Evolutionary conservation across 768 basidiomycete genomes (phyloP).

Genomic region (Tulasnella sp.): DNA sequence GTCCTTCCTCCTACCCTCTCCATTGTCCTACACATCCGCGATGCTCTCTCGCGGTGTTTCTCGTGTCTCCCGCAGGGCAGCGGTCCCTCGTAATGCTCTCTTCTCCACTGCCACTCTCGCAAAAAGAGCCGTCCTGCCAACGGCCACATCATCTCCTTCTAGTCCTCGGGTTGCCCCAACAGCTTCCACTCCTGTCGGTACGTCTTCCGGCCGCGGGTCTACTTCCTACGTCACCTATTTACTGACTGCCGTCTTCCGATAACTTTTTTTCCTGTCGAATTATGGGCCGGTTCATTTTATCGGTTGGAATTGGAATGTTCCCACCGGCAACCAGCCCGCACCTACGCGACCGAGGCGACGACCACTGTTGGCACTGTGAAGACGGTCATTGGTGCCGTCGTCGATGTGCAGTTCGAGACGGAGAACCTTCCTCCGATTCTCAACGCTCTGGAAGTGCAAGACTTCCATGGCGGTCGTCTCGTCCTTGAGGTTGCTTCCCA

Average conservation of each 20-base stretch:
- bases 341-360: slow-evolving; percentile 86
- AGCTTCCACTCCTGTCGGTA: slow-evolving; percentile 8
- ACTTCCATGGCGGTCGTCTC: slow-evolving; percentile 87
- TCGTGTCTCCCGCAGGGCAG: slow-evolving; percentile 76
- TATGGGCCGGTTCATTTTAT: slow-evolving; percentile 4
- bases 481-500: slow-evolving; percentile 99
- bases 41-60: slow-evolving; percentile 82
- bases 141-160: slow-evolving; percentile 22
- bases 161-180: slow-evolving; percentile 19
- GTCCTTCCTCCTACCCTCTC: not conserved
- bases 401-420: slow-evolving; percentile 96
- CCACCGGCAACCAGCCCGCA: slow-evolving; percentile 41
- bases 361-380: slow-evolving; percentile 67
- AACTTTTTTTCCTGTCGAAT: slow-evolving; percentile 1
- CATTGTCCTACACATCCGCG: slow-evolving; percentile 13
- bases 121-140: slow-evolving; percentile 34
- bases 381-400: slow-evolving; percentile 99
- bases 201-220: not conserved
- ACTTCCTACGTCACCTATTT: no score
- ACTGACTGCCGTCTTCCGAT: not conserved
- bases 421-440: slow-evolving; percentile 94
- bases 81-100: slow-evolving; percentile 65
- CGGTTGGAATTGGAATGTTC: slow-evolving; percentile 12
- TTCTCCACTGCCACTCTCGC: slow-evolving; percentile 62
- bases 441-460: slow-evolving; percentile 96